Evolutionary conservation across 2,329 filamentous ascomycete genomes (phyloP).

Genomic region (Teratosphaeria gauchensis): DNA sequence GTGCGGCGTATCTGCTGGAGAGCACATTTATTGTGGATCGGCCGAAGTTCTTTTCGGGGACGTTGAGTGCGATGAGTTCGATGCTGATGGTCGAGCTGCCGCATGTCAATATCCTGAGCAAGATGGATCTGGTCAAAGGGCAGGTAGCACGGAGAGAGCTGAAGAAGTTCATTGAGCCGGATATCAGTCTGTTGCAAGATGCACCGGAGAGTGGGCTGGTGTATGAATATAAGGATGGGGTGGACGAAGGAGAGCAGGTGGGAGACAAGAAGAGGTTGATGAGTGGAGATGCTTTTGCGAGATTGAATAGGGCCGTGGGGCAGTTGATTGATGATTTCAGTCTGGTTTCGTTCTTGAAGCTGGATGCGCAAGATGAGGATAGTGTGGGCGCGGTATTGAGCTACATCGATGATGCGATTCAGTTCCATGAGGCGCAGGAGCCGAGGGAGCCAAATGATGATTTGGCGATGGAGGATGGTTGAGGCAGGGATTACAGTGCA

Average conservation of each 20-base stretch:
- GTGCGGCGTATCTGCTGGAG: conserved; percentile 88
- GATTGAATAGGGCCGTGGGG: conserved; percentile 78
- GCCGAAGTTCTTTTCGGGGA: conserved; percentile 95
- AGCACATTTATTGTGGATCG: conserved; percentile 92
- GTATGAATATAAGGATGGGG: conserved; percentile 30
- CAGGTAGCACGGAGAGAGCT: conserved; percentile 80
- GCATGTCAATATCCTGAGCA: conserved; percentile 90
- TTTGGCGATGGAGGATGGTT: conserved; percentile 45
- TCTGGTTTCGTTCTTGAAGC: conserved; percentile 89
- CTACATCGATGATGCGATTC: conserved; percentile 89
- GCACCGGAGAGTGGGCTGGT: conserved; percentile 50
- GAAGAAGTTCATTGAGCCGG: conserved; percentile 82
- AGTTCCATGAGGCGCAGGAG: conserved; percentile 88
- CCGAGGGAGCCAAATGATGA: conserved; percentile 64
- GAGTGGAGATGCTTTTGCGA: conserved; percentile 71
- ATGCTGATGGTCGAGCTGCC: conserved; percentile 99
- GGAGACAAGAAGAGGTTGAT: conserved; percentile 59
- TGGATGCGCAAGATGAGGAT: conserved; percentile 85
- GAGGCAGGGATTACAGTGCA: conserved; percentile 24
- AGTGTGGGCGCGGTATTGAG: conserved; percentile 77
- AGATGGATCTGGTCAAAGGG: conserved; percentile 94
- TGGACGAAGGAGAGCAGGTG: conserved; percentile 49
- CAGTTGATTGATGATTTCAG: conserved; percentile 93
- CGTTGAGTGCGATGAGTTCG: conserved; percentile 91
- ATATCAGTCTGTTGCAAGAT: conserved; percentile 71